phyloP scores from a whole-genome alignment of 371 early-diverging fungal genomes.

The Actinomucor elegans region DNA sequence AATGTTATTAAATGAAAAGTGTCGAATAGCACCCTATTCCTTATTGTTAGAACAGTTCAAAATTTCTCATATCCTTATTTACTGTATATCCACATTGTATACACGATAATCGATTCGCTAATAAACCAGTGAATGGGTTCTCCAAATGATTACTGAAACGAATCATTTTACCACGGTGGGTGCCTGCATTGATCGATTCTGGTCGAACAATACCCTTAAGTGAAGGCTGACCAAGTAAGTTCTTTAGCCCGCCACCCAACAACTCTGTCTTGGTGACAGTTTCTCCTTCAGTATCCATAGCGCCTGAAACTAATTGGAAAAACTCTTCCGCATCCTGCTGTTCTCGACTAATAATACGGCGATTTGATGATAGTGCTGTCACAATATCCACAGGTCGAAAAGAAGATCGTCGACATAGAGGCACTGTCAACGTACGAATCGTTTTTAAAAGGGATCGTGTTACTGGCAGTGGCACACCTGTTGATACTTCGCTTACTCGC shows the following conservation, averaged over 20 bases:
- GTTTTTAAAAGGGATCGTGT: slow-evolving; percentile 37
- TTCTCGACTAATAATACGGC: slow-evolving; percentile 62
- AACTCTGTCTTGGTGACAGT: slow-evolving; percentile 5
- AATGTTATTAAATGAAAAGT: slow-evolving; percentile 71
- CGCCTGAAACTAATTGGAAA: slow-evolving; percentile 79
- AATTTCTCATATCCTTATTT: slow-evolving; percentile 14
- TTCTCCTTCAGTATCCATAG: slow-evolving; percentile 65
- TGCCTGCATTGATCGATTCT: not conserved
- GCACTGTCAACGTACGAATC: slow-evolving; percentile 27
- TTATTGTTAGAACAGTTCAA: not conserved
- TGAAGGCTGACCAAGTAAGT: slow-evolving; percentile 5
- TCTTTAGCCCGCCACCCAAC: slow-evolving; percentile 18
- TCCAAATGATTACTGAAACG: slow-evolving; percentile 2
- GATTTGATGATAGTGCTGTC: slow-evolving; percentile 32
- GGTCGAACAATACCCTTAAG: not conserved
- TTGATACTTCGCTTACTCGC: slow-evolving; percentile 13
- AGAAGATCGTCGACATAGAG: slow-evolving; percentile 24
- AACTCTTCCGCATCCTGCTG: slow-evolving; percentile 95
- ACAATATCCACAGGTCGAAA: slow-evolving; percentile 43
- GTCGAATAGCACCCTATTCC: slow-evolving; percentile 67
- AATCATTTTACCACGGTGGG: not conserved
- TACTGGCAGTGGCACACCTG: slow-evolving; percentile 30
- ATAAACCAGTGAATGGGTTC: slow-evolving; percentile 65
- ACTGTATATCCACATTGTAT: slow-evolving; percentile 69
- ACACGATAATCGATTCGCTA: slow-evolving; percentile 65